These are phyloP conservation scores for Xanthoconium stramineum DNA, from an alignment of 768 basidiomycete genomes.

Conservation along the genomic window DNA sequence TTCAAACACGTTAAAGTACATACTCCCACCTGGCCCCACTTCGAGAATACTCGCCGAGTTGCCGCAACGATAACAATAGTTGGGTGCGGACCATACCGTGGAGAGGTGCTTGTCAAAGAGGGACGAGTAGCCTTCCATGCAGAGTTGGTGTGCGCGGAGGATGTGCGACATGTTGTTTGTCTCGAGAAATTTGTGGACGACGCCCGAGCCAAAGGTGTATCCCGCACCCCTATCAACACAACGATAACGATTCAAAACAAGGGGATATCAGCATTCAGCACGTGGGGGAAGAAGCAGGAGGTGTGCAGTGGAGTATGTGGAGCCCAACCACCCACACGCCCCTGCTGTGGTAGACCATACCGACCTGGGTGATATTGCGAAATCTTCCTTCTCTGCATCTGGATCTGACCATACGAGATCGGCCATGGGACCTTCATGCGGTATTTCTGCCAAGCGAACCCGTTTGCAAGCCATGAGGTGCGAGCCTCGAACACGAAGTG, in stretches of 20 bases:
- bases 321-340: conserved; percentile 6
- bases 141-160: conserved; percentile 95
- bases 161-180: conserved; percentile 97
- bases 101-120: conserved; percentile 93
- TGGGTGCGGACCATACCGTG: conserved; percentile 98
- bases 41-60: conserved; percentile 96
- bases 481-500: conserved; percentile 17
- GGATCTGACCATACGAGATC: conserved; percentile 99
- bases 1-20: conserved; percentile 97
- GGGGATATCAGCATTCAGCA: conserved; percentile 6
- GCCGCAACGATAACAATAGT: conserved; percentile 98
- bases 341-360: conserved; percentile 23
- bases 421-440: conserved; percentile 99
- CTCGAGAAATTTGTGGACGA: conserved; percentile 96
- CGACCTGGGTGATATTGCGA: conserved; percentile 96
- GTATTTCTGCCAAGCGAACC: conserved; percentile 67
- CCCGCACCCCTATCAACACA: conserved; percentile 77
- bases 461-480: conserved; percentile 21
- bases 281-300: conserved; percentile 10
- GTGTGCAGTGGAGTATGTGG: conserved; percentile 7
- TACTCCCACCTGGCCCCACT: conserved; percentile 81
- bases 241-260: conserved; percentile 5
- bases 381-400: conserved; percentile 98
- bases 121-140: conserved; percentile 99
- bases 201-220: conserved; percentile 97